Evolutionary conservation across 2,329 filamentous ascomycete genomes (phyloP), one percentile per base, ranked within the genome.

Genomic region (Sporothrix curviconia): DNA sequence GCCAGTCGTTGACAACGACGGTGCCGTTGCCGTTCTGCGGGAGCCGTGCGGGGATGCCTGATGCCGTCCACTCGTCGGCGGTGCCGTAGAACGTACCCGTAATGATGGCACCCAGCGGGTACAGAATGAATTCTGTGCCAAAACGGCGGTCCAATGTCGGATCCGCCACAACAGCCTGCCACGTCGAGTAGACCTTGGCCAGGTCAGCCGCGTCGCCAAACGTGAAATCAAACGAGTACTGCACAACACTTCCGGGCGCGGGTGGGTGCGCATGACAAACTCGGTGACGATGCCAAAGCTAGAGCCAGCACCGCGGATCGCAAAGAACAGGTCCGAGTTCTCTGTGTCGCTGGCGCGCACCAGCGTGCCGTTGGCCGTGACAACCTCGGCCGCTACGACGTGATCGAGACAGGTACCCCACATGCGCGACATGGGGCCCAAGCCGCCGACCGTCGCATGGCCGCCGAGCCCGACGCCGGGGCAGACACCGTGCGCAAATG

Each of bases 31-130:
- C 66, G 11, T 67, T 71, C 8, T 65, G 63, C 1, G 80, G 80
- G 2, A 84, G 75, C 56, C 69, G 72, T 19, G 68, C 65, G 2
- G 72, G 69, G 24, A 84, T 81, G 0, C 78, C 78, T 0, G 75
- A 73, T 2, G 73, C 74, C 3, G 77, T 64, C 63, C 77, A 87
- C 64, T 87, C 82, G 0, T 71, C 73, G 44, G 77, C 69, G 0
- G 78, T 79, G 9, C 84, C 84, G 64, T 83, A 86, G 63, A 81
- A 87, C 0, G 79, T 83, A 2, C 80, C 83, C 0, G 78, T 79
- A 61, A 86, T 79, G 58, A 83, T 65, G 55, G 76, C 76, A 1
- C 81, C 81, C 0, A 79, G 67, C 22, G 78, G 76, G 34, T 80
- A 72, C 44, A 82, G 70, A 34, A 82, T 73, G 55, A 86, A 78